Base-by-base conservation (phyloP, 768 basidiomycete genomes). In the Lactarius pseudohatsudake region DNA sequence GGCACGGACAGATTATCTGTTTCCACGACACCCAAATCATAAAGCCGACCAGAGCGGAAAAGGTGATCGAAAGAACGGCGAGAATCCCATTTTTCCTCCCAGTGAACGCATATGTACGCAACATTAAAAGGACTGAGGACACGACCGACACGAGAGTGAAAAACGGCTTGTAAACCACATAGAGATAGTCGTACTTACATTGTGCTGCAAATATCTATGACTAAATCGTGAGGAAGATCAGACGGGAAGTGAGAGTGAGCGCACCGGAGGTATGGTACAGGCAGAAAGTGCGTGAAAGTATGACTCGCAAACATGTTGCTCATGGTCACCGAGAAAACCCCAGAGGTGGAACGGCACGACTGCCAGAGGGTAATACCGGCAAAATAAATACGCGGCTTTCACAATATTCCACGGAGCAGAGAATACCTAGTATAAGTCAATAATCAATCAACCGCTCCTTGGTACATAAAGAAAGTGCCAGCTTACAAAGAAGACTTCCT, bases 21-120 rank as follows among this genome's bases (percentile, higher is more conserved):
- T 26, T 55, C 50, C 62, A 38, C 4, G 59, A 9, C 45, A 69
- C 61, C 66, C 59, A 67, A 20, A 64, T n/a, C 16, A 64, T 55
- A n/a, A 53, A 34, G 8, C 54, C 34, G 40, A 59, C 34, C 18
- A 69, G 36, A 57, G 18, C 28, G 10, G 36, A 36, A 18, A 69
- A 63, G 15, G 10, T 22, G 22, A 11, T 20, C 1, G 26, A 61
- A 13, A 69, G 69, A 43, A 43, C 3, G 59, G 43, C 38, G 9
- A 69, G 66, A 57, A 68, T 1, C 1, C 3, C 4, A 10, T 22
- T 59, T 26, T 6, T 53, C 50, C 59, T 62, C 15, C 66, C 69
- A 26, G 69, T 32, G 43, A 69, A 69, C 4, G 66, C 66, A 30
- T 69, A 69, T 22, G 69, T 59, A 45, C 69, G 69, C 50, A 69